Conservation (phyloP, 495 filamentous ascomycete species). For the Hypoxylon subgilvum region DNA sequence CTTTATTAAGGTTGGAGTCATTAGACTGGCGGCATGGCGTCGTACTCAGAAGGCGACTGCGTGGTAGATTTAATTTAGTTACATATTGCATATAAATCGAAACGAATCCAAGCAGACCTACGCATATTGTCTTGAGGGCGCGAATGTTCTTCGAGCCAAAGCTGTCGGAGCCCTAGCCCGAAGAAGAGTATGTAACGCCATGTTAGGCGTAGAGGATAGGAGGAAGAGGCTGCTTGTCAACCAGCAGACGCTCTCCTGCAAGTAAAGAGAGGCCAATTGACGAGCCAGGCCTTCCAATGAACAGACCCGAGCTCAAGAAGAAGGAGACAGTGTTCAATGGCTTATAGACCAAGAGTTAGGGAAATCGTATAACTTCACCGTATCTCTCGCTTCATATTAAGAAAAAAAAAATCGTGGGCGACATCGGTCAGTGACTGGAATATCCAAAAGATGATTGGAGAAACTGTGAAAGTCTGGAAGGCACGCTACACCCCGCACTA, state of each 20-base stretch:
- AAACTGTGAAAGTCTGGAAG: background rate
- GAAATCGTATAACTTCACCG: conserved; percentile 13
- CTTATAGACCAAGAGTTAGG: background rate
- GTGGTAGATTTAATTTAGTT: conserved; percentile 14
- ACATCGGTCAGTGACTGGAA: conserved; percentile 35
- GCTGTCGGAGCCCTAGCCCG: conserved; percentile 49
- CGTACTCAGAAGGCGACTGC: conserved; percentile 51
- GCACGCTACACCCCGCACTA: conserved; percentile 28
- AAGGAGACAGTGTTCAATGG: background rate
- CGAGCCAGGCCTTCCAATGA: background rate
- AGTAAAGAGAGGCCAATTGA: conserved; percentile 20
- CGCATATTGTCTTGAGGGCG: conserved; percentile 46
- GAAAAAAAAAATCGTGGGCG: conserved; percentile 24
- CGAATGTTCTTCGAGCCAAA: conserved; percentile 45
- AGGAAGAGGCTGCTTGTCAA: conserved; percentile 5
- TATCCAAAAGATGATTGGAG: conserved; percentile 27
- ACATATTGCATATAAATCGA: background rate
- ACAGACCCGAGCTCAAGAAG: background rate
- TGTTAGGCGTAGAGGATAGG: conserved; percentile 19
- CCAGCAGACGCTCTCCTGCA: conserved; percentile 10
- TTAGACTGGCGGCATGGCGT: conserved; percentile 50
- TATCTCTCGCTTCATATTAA: conserved; percentile 23
- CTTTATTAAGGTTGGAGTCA: conserved; percentile 71
- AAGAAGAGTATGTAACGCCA: conserved; percentile 49
- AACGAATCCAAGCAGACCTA: conserved; percentile 33